phyloP scores from a whole-genome alignment of 1,284 basidiomycete species.

The Malassezia restricta region DNA sequence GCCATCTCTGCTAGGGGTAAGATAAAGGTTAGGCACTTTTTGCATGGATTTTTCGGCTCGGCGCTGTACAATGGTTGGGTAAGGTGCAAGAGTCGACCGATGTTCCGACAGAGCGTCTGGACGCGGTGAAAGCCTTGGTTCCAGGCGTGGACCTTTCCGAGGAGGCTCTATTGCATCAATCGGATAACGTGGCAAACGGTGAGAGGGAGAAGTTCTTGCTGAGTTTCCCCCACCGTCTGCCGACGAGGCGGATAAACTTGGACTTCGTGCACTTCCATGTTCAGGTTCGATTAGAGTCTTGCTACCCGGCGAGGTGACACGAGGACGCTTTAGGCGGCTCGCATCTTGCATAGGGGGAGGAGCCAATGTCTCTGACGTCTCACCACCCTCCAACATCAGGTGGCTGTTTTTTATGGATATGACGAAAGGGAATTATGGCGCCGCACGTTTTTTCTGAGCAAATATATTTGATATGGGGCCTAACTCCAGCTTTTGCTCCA shows the following conservation, averaged over 20 bases:
- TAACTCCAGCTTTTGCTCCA: no score
- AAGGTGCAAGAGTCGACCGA: not conserved
- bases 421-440: no score
- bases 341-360: no score
- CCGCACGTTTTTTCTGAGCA: no score
- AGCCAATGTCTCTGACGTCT: no score
- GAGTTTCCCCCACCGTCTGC: not conserved
- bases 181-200: not conserved
- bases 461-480: no score
- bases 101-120: not conserved
- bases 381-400: no score
- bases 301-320: no score
- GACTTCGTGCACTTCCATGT: no score
- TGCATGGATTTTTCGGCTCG: slow-evolving; percentile 35
- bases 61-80: slow-evolving; percentile 25
- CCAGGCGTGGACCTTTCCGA: not conserved
- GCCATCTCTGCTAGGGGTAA: slow-evolving; percentile 15
- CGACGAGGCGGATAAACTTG: not conserved
- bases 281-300: no score
- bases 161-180: not conserved
- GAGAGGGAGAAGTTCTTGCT: not conserved
- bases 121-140: not conserved
- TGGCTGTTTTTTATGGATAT: no score
- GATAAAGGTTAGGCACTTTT: slow-evolving; percentile 34
- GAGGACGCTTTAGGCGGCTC: no score